Percentiles rank a stretch among this genome's conserved stretches.
Evolutionary conservation across 2,329 filamentous ascomycete genomes (phyloP).

Genomic region (Clonostachys byssicola): DNA sequence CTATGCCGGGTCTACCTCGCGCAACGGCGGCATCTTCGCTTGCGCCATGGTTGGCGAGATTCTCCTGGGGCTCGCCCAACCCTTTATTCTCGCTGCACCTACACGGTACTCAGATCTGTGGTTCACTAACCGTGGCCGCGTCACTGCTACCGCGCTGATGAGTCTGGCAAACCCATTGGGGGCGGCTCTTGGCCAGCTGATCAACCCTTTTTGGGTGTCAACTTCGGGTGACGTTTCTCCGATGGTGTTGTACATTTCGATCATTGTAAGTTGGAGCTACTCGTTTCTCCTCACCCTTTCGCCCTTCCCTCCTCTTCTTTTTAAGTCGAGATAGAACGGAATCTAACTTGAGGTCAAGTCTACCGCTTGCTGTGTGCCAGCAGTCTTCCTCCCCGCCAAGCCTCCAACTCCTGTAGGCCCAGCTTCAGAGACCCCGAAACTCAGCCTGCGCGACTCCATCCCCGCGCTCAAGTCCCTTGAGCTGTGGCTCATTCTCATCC

Average conservation of each 20-base stretch:
- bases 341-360: conserved; percentile 14
- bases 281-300: not conserved
- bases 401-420: conserved; percentile 77
- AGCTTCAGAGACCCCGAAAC: conserved; percentile 57
- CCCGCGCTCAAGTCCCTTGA: conserved; percentile 58
- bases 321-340: not conserved
- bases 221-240: conserved; percentile 62
- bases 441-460: conserved; percentile 44
- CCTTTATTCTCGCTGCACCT: conserved; percentile 85
- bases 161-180: conserved; percentile 88
- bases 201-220: conserved; percentile 74
- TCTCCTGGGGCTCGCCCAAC: conserved; percentile 82
- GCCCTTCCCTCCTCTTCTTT: not conserved
- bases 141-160: conserved; percentile 81
- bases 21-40: conserved; percentile 60
- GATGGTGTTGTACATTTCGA: conserved; percentile 80
- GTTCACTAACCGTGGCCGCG: conserved; percentile 82
- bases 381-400: conserved; percentile 72
- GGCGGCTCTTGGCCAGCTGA: conserved; percentile 81
- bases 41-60: conserved; percentile 89
- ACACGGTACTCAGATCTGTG: conserved; percentile 90
- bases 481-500: conserved; percentile 75
- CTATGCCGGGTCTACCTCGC: conserved; percentile 62
- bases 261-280: conserved; percentile 65
- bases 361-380: conserved; percentile 58